Conservation (phyloP, 2,329 filamentous ascomycete species). For the Scedosporium minutisporum region DNA sequence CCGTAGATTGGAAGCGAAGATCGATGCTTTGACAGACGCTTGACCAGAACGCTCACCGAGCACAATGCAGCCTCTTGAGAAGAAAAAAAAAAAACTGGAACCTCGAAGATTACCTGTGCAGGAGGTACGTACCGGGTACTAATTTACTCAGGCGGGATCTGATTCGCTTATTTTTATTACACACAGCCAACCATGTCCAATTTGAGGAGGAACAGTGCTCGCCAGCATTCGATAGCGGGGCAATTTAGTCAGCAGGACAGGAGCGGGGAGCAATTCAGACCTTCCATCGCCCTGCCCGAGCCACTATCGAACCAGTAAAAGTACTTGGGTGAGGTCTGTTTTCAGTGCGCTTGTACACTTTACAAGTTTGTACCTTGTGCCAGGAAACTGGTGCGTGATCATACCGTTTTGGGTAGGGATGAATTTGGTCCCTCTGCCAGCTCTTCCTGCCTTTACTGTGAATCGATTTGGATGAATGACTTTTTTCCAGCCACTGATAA, state of each 20-base stretch:
- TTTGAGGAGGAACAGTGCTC: background rate
- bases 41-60: constrained; percentile 23
- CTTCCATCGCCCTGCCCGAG: no score
- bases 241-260: background rate
- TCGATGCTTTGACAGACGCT: constrained; percentile 8
- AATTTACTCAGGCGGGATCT: background rate
- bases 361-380: no score
- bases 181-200: background rate
- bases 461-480: background rate
- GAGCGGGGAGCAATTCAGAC: background rate
- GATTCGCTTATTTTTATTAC: background rate
- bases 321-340: no score
- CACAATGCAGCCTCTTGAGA: background rate
- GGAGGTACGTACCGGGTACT: background rate
- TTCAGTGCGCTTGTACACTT: no score
- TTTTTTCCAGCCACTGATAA: background rate
- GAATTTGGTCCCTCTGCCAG: background rate
- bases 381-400: background rate
- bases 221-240: background rate
- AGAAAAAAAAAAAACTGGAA: constrained; percentile 1
- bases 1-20: constrained; percentile 12
- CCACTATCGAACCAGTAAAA: no score
- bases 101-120: background rate
- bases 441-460: no score
- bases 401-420: background rate